Base-by-base conservation (phyloP, 169 alveolate species). In the Plasmodium yoelii region DNA sequence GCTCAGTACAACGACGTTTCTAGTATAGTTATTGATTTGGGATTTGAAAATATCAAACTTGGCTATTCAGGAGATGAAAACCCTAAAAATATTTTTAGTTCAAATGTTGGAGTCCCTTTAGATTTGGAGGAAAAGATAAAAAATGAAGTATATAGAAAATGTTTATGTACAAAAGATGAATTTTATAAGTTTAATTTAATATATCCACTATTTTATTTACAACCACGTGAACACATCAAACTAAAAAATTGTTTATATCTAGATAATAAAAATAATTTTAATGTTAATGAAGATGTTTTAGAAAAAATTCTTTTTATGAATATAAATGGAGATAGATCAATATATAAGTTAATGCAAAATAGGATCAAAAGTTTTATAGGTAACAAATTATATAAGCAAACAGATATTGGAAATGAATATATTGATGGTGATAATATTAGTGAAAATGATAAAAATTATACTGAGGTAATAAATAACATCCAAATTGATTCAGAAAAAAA, bases 31-130 rank as follows among this genome's bases (percentile, higher is more conserved):
- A 67, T 77, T 19, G 88, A 77, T 53, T 49, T 77, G 59, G 88
- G 88, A 13, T 77, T 77, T 56, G 88, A 77, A 64, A 77, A 77
- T 24, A 77, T 68, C 9, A 77, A 77, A 77, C 28, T 77, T 15
- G 88, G 88, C 6, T 77, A 77, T 56, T 28, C 88, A 5, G 88
- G 88, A 60, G 88, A 77, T 44, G 88, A 77, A 18, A 77, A 61
- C 24, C 88, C 88, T 26, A 47, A 19, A 18, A 63, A 19, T 44
- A 34, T 77, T 26, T 77, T 77, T 24, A 77, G 64, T 44, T 47
- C 88, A 4, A 77, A 64, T 77, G 88, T 77, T 18, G 88, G 88
- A 7, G 46, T 77, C 5, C 69, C 77, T 5, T 44, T 77, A 2
- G 88, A 77, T 64, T 22, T 77, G 47, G 74, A 77, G 2, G 19